A percentile compares a stretch with the other conserved stretches of the same genome.
These are phyloP conservation scores for Phellinidium pouzarii DNA, from an alignment of 1,284 basidiomycete genomes.

Conservation along the genomic window DNA sequence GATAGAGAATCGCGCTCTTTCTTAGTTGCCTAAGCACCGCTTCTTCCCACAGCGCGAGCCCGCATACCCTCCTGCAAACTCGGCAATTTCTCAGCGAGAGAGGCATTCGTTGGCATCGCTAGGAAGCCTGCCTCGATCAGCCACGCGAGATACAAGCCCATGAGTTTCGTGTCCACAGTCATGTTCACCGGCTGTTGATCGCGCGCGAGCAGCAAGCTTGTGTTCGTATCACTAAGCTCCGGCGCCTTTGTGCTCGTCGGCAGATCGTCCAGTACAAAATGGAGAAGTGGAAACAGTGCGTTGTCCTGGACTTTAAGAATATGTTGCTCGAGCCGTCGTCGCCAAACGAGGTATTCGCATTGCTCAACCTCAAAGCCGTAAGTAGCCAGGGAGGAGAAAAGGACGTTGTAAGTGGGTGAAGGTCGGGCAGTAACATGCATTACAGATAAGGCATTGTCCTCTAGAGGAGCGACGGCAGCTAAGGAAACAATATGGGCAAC, in stretches of 20 bases:
- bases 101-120: constrained; percentile 44
- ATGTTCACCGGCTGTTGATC: constrained; percentile 38
- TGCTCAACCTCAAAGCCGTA: constrained; percentile 81
- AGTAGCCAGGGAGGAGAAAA: constrained; percentile 68
- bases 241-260: constrained; percentile 96
- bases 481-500: constrained; percentile 81
- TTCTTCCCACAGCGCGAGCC: constrained; percentile 42
- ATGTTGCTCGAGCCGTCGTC: constrained; percentile 88
- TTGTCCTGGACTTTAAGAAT: constrained; percentile 92
- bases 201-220: constrained; percentile 54
- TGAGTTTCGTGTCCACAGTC: constrained; percentile 72
- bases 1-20: too few species aligned
- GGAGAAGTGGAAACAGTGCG: constrained; percentile 93
- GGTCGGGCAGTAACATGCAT: constrained; percentile 88
- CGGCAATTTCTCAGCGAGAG: constrained; percentile 42
- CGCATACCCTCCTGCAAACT: constrained; percentile 26
- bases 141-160: constrained; percentile 95
- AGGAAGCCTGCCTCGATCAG: constrained; percentile 85
- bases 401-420: constrained; percentile 83
- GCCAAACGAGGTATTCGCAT: constrained; percentile 91
- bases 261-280: constrained; percentile 96
- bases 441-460: constrained; percentile 55
- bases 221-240: constrained; percentile 86
- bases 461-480: constrained; percentile 55
- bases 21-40: constrained; percentile 28